Evolutionary conservation across 306 rosid genomes (phyloP).

Genomic region (Canavalia ensiformis): DNA sequence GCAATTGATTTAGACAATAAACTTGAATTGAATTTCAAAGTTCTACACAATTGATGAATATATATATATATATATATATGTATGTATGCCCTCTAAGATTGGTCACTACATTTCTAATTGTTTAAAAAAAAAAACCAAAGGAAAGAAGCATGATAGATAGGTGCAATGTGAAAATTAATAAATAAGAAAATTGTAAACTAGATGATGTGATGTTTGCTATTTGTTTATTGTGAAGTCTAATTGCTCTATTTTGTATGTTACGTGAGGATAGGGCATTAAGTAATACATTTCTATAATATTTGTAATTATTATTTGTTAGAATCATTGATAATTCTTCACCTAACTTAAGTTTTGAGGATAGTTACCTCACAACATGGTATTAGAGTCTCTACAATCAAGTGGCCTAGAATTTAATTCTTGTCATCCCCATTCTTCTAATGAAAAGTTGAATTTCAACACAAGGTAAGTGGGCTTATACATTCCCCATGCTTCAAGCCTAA

Average conservation of each 20-base stretch:
- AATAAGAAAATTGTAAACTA: neutral
- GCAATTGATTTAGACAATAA: constrained; percentile 9
- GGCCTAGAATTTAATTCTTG: no score
- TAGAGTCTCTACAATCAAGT: no score
- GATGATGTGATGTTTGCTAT: neutral
- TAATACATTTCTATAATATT: neutral
- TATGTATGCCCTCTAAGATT: neutral
- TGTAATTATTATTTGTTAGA: neutral
- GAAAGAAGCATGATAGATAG: neutral
- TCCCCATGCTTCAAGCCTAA: neutral
- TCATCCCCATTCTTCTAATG: no score
- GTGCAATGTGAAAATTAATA: constrained; percentile 12
- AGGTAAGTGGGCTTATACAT: neutral
- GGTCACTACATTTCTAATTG: constrained; percentile 6
- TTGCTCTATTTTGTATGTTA: neutral
- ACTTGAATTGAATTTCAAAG: constrained; percentile 22
- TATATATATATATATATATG: neutral
- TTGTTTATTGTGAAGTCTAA: neutral
- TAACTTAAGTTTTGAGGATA: neutral
- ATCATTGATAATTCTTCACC: neutral
- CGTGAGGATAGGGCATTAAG: neutral
- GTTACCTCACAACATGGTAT: no score
- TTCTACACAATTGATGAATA: neutral
- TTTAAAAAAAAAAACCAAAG: neutral
- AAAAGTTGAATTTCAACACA: neutral